A percentile compares a stretch with the other conserved stretches of the same genome.
phyloP scores from a whole-genome alignment of 2,329 filamentous ascomycete species.

The Pleoardoris graminearum region DNA sequence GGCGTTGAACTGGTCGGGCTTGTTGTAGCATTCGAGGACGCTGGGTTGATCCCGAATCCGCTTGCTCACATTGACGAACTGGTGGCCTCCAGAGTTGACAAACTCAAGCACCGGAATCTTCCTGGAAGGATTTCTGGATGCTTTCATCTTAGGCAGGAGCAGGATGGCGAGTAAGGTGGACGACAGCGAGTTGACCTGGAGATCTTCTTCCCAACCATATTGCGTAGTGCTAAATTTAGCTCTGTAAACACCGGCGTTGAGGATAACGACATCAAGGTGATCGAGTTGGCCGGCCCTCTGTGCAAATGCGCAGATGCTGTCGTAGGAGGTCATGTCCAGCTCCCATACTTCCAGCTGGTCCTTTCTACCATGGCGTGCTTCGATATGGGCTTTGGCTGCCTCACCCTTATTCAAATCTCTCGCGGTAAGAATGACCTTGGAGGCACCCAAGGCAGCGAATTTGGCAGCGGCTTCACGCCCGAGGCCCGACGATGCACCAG shows the following conservation, averaged over 20 bases:
- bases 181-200: slow-evolving; percentile 63
- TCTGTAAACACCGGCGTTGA: slow-evolving; percentile 46
- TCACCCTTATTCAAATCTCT: slow-evolving; percentile 44
- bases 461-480: slow-evolving; percentile 45
- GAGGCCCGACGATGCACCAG: slow-evolving; percentile 47
- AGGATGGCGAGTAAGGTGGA: slow-evolving; percentile 59
- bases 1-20: slow-evolving; percentile 29
- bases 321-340: slow-evolving; percentile 43
- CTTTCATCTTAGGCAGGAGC: slow-evolving; percentile 48
- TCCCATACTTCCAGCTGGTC: slow-evolving; percentile 43
- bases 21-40: slow-evolving; percentile 39
- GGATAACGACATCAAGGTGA: slow-evolving; percentile 43
- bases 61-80: slow-evolving; percentile 27
- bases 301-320: slow-evolving; percentile 39
- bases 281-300: slow-evolving; percentile 32
- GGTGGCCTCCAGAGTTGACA: slow-evolving; percentile 38
- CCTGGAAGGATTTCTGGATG: slow-evolving; percentile 24
- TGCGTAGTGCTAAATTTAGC: slow-evolving; percentile 25
- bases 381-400: slow-evolving; percentile 35
- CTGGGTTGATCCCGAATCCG: slow-evolving; percentile 25
- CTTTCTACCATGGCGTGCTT: slow-evolving; percentile 26
- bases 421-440: slow-evolving; percentile 45
- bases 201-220: slow-evolving; percentile 48
- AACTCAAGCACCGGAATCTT: slow-evolving; percentile 38
- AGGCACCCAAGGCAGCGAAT: slow-evolving; percentile 42